Conservation (phyloP, 1,284 basidiomycete species). For the Cutaneotrichosporon dermatis region DNA sequence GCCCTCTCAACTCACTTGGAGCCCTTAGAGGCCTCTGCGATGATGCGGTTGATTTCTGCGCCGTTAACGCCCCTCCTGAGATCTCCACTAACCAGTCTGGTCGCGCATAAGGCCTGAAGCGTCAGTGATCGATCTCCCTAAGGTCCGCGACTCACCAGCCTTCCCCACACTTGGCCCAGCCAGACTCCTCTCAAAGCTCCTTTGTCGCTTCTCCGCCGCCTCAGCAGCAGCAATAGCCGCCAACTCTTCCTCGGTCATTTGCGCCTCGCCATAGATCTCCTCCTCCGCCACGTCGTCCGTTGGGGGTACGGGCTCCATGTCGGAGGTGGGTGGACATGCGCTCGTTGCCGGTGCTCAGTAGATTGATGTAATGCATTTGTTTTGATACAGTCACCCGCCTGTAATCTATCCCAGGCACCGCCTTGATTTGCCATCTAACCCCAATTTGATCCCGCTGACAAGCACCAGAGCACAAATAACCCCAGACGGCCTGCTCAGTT, state of each 20-base stretch:
- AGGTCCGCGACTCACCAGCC: slow-evolving; percentile 30
- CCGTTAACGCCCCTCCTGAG: slow-evolving; percentile 6
- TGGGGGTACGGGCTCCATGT: background rate
- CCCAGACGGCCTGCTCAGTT: too few species aligned
- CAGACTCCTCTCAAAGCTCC: slow-evolving; percentile 44
- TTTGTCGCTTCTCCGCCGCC: slow-evolving; percentile 28
- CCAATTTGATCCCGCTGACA: background rate
- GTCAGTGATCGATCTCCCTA: background rate
- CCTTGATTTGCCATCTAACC: background rate
- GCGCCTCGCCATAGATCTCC: background rate
- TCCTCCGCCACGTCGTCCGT: slow-evolving; percentile 1
- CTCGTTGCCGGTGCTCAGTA: background rate
- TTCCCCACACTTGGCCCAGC: slow-evolving; percentile 49
- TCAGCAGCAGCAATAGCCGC: slow-evolving; percentile 5
- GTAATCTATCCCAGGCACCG: too few species aligned
- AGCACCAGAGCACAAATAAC: too few species aligned
- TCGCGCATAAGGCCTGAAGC: slow-evolving; percentile 40
- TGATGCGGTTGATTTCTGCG: slow-evolving; percentile 46
- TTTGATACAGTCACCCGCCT: background rate
- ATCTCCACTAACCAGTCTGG: slow-evolving; percentile 35
- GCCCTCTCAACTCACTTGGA: slow-evolving; percentile 33
- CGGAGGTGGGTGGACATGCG: background rate
- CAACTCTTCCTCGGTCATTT: slow-evolving; percentile 1
- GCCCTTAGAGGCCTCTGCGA: slow-evolving; percentile 48
- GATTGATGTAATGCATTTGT: background rate